phyloP scores from a whole-genome alignment of 495 filamentous ascomycete species.

The Neurospora discreta region DNA sequence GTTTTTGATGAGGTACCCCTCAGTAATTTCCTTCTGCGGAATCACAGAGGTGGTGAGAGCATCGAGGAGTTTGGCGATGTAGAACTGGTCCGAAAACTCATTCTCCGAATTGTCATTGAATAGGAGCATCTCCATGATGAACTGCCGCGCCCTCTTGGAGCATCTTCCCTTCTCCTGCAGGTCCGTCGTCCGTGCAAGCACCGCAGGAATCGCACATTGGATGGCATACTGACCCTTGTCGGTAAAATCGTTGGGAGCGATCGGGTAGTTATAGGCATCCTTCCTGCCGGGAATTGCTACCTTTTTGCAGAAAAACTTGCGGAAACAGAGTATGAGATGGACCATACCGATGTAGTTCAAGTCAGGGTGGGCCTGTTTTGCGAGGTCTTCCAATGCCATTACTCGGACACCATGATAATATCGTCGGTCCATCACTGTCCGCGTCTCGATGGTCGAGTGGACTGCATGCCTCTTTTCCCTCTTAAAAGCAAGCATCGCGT shows the following conservation, averaged over 20 bases:
- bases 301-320: constrained; percentile 76
- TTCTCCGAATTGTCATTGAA: constrained; percentile 93
- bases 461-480: constrained; percentile 49
- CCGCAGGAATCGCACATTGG: constrained; percentile 66
- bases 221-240: constrained; percentile 73
- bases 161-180: constrained; percentile 62
- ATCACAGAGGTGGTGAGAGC: constrained; percentile 69
- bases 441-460: constrained; percentile 71
- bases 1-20: constrained; percentile 33
- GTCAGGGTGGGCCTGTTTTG: constrained; percentile 51
- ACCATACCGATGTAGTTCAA: constrained; percentile 68
- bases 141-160: constrained; percentile 60
- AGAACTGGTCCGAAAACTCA: constrained; percentile 74
- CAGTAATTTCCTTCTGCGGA: constrained; percentile 41
- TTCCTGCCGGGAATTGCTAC: constrained; percentile 11
- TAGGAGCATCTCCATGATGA: constrained; percentile 76
- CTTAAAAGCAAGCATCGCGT: constrained; percentile 43
- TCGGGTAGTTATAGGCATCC: constrained; percentile 50
- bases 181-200: constrained; percentile 55
- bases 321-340: constrained; percentile 75
- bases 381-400: constrained; percentile 63
- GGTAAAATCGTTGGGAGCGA: constrained; percentile 77
- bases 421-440: constrained; percentile 79
- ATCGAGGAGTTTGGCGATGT: constrained; percentile 67
- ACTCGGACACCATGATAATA: constrained; percentile 91